These are phyloP conservation scores for Naganishia liquefaciens DNA, from an alignment of 1,284 basidiomycete genomes.

Conservation along the genomic window DNA sequence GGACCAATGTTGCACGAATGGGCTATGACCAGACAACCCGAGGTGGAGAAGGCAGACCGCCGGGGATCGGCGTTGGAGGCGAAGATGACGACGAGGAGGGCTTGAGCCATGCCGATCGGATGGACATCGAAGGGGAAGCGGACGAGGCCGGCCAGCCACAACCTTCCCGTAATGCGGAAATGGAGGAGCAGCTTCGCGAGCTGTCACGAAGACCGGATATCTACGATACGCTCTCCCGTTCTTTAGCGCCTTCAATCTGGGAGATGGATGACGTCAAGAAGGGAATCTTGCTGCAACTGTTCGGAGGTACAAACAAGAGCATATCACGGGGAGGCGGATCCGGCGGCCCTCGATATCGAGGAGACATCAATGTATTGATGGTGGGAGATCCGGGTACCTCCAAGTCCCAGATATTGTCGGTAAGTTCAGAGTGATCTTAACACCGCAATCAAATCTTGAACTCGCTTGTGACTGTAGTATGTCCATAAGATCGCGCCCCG, in stretches of 20 bases:
- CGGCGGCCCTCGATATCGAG: conserved; percentile 91
- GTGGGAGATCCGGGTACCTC: conserved; percentile 98
- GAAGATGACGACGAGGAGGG: conserved; percentile 69
- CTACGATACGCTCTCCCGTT: conserved; percentile 81
- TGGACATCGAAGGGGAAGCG: conserved; percentile 43
- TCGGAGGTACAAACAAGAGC: conserved; percentile 96
- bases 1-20: conserved; percentile 69
- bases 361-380: conserved; percentile 95
- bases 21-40: conserved; percentile 81
- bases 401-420: conserved; percentile 92
- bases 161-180: conserved; percentile 54
- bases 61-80: conserved; percentile 80
- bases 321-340: conserved; percentile 89
- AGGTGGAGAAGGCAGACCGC: conserved; percentile 57
- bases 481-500: conserved; percentile 98
- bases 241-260: conserved; percentile 92
- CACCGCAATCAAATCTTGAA: background rate
- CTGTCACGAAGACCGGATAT: conserved; percentile 76
- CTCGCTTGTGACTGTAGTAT: conserved; percentile 62
- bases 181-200: conserved; percentile 64
- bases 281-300: conserved; percentile 90
- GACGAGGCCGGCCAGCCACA: conserved; percentile 59
- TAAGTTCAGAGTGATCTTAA: conserved; percentile 49
- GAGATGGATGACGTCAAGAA: conserved; percentile 99
- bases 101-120: conserved; percentile 55